These are phyloP conservation scores for Xylariaceae sp. DNA, from an alignment of 2,329 filamentous ascomycete species.

Conservation along the genomic window DNA sequence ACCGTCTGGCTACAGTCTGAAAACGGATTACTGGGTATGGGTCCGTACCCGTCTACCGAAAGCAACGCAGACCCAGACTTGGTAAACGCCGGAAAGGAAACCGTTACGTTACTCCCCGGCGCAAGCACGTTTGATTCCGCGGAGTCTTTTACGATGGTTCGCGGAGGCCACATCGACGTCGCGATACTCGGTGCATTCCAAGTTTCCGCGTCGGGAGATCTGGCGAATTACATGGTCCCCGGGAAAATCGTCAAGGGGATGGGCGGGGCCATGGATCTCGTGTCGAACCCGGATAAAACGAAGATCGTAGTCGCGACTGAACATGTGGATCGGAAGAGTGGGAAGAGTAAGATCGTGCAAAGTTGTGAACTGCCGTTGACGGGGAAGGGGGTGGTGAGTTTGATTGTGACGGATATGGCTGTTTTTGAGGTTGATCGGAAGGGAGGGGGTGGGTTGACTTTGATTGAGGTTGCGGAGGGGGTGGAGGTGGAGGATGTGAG, in stretches of 20 bases:
- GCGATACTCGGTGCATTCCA: slow-evolving; percentile 79
- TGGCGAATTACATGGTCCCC: slow-evolving; percentile 88
- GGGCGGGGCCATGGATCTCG: slow-evolving; percentile 72
- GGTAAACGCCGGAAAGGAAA: slow-evolving; percentile 85
- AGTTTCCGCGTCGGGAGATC: slow-evolving; percentile 70
- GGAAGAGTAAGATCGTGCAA: slow-evolving; percentile 60
- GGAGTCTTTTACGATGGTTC: slow-evolving; percentile 84
- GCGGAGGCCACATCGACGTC: slow-evolving; percentile 76
- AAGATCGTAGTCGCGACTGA: slow-evolving; percentile 69
- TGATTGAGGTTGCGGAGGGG: slow-evolving; percentile 66
- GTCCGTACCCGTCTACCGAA: slow-evolving; percentile 64
- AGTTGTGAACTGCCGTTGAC: slow-evolving; percentile 61
- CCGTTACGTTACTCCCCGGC: slow-evolving; percentile 71
- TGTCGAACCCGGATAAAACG: slow-evolving; percentile 64
- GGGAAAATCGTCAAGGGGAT: slow-evolving; percentile 86
- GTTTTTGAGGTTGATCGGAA: slow-evolving; percentile 63
- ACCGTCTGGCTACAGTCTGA: slow-evolving; percentile 82
- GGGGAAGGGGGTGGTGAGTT: slow-evolving; percentile 61
- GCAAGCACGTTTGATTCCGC: slow-evolving; percentile 73
- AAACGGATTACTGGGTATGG: slow-evolving; percentile 81
- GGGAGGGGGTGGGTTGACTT: slow-evolving; percentile 53
- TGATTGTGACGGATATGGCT: slow-evolving; percentile 68
- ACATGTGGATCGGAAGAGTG: slow-evolving; percentile 60
- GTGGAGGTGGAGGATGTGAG: slow-evolving; percentile 63
- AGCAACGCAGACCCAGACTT: slow-evolving; percentile 71